Evolutionary conservation across 2,329 filamentous ascomycete species (phyloP), one percentile per base, ranked within the genome.

Genomic region (Alternaria sp.): DNA sequence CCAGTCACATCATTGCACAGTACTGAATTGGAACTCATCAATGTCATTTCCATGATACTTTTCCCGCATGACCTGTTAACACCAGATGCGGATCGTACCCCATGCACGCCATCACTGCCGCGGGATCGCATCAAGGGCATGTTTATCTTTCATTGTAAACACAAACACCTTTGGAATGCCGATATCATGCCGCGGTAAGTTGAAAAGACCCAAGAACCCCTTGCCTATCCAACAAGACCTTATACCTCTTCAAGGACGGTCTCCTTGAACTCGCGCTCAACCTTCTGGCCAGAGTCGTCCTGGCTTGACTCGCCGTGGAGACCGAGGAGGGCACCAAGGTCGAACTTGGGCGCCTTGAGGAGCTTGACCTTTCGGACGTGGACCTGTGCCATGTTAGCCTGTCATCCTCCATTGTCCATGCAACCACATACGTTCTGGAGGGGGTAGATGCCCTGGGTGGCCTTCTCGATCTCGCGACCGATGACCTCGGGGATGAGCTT

Each of bases 341-440:
- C 96, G 88, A 99, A 98, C 89, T 99, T 99, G 82, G 96, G 96
- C 74, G 91, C 85, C 91, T 99, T 99, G 78, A 99, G 88, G 78
- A 99, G 92, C 91, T 99, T 99, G 81, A 99, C 95, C 90, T 99
- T 99, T 86, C 96, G 94, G 86, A 99, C 97, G 89, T 99, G 96
- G 81, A 98, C 94, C 94, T 98, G 77, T 30, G 23, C 30, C 25
- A 26, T 50, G 54, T 79, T 71, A 79, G 72, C 71, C 46, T 54
- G 53, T 18, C 12, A 55, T 43, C 20, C 37, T 33, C 8, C 61
- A 46, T 57, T 21, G 25, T 41, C n/a, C 14, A 46, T 11, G 41
- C 9, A 23, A 60, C 25, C 64, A 83, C 83, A 71, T 87, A 97
- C 96, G 86, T 98, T 97, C 89, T 98, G 96, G 82, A 99, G 92